These are phyloP conservation scores for Hirschfeldia incana DNA, from an alignment of 345 rosid species.

Conservation along the genomic window DNA sequence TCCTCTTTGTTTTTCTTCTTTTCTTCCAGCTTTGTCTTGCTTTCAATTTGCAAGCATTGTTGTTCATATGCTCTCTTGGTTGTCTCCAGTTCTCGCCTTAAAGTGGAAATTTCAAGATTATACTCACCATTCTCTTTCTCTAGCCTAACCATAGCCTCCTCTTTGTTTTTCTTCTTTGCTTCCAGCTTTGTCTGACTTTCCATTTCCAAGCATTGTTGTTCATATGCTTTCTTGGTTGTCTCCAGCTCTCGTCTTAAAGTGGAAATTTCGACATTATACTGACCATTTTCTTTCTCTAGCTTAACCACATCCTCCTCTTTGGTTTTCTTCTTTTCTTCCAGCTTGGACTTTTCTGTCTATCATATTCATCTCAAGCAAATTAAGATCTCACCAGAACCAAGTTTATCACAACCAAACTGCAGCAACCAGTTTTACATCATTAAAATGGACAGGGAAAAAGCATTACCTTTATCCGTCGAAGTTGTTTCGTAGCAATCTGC, in stretches of 20 bases:
- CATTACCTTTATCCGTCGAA: slow-evolving; percentile 58
- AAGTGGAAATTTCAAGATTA: slow-evolving; percentile 39
- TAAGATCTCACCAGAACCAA: slow-evolving; percentile 6
- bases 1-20: slow-evolving; percentile 48
- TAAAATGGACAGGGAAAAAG: neutral
- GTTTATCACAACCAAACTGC: neutral
- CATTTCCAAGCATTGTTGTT: slow-evolving; percentile 49
- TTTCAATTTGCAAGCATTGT: slow-evolving; percentile 52
- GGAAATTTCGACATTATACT: slow-evolving; percentile 38
- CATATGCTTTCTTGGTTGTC: slow-evolving; percentile 48
- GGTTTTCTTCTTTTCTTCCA: slow-evolving; percentile 48
- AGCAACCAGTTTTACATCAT: neutral
- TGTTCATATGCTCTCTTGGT: slow-evolving; percentile 51
- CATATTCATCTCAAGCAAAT: slow-evolving; percentile 27
- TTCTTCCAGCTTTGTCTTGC: slow-evolving; percentile 41
- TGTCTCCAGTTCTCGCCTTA: slow-evolving; percentile 55
- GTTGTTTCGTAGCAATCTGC: slow-evolving; percentile 55
- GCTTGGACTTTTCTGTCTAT: slow-evolving; percentile 51
- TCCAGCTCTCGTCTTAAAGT: slow-evolving; percentile 57
- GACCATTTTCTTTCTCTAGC: slow-evolving; percentile 41
- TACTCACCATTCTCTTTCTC: slow-evolving; percentile 39
- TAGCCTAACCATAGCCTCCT: slow-evolving; percentile 42
- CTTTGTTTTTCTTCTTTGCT: slow-evolving; percentile 40
- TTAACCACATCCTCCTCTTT: slow-evolving; percentile 44
- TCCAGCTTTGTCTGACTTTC: slow-evolving; percentile 51